Conservation (phyloP, 2,329 filamentous ascomycete species). For the Fusarium longipes region DNA sequence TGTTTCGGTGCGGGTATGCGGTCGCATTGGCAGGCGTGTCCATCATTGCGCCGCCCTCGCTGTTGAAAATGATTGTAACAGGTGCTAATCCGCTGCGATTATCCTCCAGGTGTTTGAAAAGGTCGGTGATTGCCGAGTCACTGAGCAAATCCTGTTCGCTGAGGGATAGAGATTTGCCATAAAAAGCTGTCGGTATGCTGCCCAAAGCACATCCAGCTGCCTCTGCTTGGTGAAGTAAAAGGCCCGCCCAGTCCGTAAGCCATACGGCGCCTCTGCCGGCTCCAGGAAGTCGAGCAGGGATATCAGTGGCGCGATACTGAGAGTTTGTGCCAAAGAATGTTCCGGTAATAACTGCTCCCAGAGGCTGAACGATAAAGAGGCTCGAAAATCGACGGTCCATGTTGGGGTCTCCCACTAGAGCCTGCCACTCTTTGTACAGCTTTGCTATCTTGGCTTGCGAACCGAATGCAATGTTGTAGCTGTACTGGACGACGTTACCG, state of each 20-base stretch:
- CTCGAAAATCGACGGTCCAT: constrained; percentile 69
- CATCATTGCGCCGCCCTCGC: constrained; percentile 68
- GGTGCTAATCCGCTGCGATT: constrained; percentile 62
- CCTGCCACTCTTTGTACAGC: constrained; percentile 69
- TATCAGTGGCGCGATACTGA: constrained; percentile 65
- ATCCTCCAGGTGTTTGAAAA: constrained; percentile 66
- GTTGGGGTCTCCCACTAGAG: constrained; percentile 62
- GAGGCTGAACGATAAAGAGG: constrained; percentile 65
- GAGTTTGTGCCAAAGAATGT: constrained; percentile 69
- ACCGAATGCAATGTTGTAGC: constrained; percentile 64
- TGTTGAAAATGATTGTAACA: constrained; percentile 73
- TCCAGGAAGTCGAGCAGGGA: constrained; percentile 59
- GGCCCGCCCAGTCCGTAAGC: constrained; percentile 71
- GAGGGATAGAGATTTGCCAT: constrained; percentile 68
- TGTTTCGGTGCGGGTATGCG: constrained; percentile 72
- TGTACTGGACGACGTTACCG: constrained; percentile 67
- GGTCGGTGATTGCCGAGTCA: constrained; percentile 55
- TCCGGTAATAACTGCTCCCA: constrained; percentile 67
- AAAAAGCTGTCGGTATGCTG: constrained; percentile 63
- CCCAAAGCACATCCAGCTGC: constrained; percentile 60
- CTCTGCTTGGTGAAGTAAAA: constrained; percentile 65
- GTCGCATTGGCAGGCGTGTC: constrained; percentile 67
- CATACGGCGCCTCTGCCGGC: constrained; percentile 56
- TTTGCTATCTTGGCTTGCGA: constrained; percentile 60
- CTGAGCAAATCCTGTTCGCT: constrained; percentile 60